A percentile compares a stretch with the other conserved stretches of the same genome.
Conservation (phyloP, 257 asterid species). For the Lycium barbarum region DNA sequence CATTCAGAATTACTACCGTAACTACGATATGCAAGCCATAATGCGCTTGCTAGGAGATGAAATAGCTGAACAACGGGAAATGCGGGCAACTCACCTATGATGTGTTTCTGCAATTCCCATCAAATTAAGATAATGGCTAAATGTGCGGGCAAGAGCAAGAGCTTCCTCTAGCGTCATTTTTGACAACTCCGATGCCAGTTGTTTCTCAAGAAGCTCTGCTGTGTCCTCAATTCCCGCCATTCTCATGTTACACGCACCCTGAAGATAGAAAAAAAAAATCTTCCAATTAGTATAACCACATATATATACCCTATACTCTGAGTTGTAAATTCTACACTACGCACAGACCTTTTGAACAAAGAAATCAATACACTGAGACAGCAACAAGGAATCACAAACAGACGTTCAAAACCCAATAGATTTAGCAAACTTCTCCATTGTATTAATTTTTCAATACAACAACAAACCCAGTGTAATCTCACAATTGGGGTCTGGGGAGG, state of each 20-base stretch:
- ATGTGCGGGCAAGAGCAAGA: conserved; percentile 79
- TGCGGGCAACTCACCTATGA: conserved; percentile 61
- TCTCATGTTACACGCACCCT: conserved; percentile 97
- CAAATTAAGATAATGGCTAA: conserved; percentile 89
- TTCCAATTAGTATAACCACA: conserved; percentile 35
- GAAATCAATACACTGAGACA: background rate
- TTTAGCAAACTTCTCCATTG: conserved; percentile 21
- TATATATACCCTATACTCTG: background rate
- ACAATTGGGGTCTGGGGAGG: too few species aligned
- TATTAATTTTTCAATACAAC: too few species aligned
- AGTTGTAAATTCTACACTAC: background rate
- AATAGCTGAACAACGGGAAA: conserved; percentile 1
- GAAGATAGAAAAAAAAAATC: background rate
- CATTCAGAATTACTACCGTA: background rate
- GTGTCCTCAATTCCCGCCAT: conserved; percentile 86
- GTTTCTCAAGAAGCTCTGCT: conserved; percentile 93
- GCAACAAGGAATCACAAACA: background rate
- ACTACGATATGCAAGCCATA: background rate
- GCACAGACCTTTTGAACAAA: background rate
- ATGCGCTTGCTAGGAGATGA: background rate
- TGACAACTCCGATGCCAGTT: conserved; percentile 77
- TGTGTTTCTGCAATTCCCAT: conserved; percentile 97
- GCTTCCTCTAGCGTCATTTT: conserved; percentile 94
- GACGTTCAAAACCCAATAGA: background rate
- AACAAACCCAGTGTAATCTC: too few species aligned